Evolutionary conservation across 352 stramenopile genomes (phyloP), one percentile per base, ranked within the genome.

Genomic region (Phytopythium aichiense): DNA sequence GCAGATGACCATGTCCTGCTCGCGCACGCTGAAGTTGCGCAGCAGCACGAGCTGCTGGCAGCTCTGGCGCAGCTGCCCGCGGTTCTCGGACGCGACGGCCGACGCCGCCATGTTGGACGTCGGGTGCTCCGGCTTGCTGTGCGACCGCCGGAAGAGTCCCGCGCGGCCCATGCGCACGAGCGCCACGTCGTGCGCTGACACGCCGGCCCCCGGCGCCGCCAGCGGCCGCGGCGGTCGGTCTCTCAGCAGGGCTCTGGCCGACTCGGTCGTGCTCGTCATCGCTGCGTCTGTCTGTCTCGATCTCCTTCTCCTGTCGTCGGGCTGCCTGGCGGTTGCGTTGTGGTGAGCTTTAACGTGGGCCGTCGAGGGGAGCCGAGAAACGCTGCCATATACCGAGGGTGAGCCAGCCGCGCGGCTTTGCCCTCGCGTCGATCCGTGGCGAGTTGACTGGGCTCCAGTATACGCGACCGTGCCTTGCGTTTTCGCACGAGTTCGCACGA

Each of bases 1-100:
- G 69, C 79, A 89, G 66, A 89, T 72, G 43, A 89, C 79, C 49
- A 89, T 69, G 66, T 89, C 77, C 64, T 87, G 61, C 59, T 89
- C 79, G 58, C 74, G 55, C 35, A 88, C 75, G 59, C 76, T 88
- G 54, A 88, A 87, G 57, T 85, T 80, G 56, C 77, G 79, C 56
- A 89, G 70, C 23, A 89, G 68, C 13, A 85, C 59, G 28, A 89
- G 73, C 46, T 82, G 84, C 66, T 80, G 74, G 58, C 66, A 66
- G 65, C 73, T 77, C 33, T 71, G 46, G 53, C 65, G 65, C 50
- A 70, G 67, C 45, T 66, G 40, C n/a, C 54, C 57, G 45, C 72
- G 64, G 56, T 69, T 79, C 61, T 82, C 72, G 22, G 74, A 68
- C 23, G 81, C 68, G 54, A 88, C 80, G 20, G 76, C 74, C 20